phyloP scores from a whole-genome alignment of 208 protist species.

The Trypanosoma conorhini region DNA sequence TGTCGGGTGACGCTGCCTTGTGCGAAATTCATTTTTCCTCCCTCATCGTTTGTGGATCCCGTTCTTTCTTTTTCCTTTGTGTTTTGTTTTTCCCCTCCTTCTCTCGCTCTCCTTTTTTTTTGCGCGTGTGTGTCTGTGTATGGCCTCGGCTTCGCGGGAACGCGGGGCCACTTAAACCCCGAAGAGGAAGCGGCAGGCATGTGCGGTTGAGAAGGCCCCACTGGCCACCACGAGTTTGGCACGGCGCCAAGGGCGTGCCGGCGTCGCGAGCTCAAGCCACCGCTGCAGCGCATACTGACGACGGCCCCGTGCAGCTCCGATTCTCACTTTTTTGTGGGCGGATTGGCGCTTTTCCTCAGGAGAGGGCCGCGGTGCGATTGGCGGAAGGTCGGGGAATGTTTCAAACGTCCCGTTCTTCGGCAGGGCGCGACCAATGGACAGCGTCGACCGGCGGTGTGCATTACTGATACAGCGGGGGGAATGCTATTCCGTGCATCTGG shows the following conservation, averaged over 20 bases:
- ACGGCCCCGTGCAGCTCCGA: not conserved
- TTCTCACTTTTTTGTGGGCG: too few relatives aligned
- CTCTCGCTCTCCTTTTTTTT: slow-evolving; percentile 7
- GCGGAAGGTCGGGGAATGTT: too few relatives aligned
- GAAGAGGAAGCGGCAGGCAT: not conserved
- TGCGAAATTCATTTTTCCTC: not conserved
- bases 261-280: too few relatives aligned
- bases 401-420: too few relatives aligned
- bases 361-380: too few relatives aligned
- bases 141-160: not conserved
- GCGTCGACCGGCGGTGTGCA: too few relatives aligned
- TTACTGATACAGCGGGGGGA: too few relatives aligned
- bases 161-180: not conserved
- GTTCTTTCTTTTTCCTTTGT: not conserved
- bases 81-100: not conserved
- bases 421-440: too few relatives aligned
- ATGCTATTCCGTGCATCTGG: too few relatives aligned
- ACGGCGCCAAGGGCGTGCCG: not conserved
- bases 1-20: not conserved
- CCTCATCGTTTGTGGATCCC: not conserved
- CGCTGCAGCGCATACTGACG: not conserved
- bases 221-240: not conserved
- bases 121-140: too few relatives aligned
- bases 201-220: not conserved
- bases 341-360: too few relatives aligned